Percentiles rank a stretch among this genome's conserved stretches.
phyloP scores from a whole-genome alignment of 192 early-diverging fungal genomes.

The Jimgerdemannia lactiflua region DNA sequence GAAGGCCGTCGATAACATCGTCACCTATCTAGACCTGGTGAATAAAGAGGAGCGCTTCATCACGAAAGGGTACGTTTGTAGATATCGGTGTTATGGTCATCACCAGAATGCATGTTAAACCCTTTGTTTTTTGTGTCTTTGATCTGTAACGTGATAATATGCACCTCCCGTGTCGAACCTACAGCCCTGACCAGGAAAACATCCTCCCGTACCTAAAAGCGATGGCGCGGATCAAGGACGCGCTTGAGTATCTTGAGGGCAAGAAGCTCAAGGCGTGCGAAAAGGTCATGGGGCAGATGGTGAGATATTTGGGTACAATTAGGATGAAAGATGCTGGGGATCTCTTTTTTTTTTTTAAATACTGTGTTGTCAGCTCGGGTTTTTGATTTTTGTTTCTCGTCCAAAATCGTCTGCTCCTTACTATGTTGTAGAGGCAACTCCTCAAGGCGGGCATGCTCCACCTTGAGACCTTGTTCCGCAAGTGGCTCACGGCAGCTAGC shows the following conservation, averaged over 20 bases:
- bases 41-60: constrained; percentile 64
- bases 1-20: constrained; percentile 53
- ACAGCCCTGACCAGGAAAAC: constrained; percentile 52
- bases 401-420: too few species aligned
- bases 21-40: constrained; percentile 66
- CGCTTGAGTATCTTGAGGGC: constrained; percentile 31
- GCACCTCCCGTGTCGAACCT: not conserved
- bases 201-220: constrained; percentile 57
- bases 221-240: constrained; percentile 53
- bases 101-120: too few species aligned
- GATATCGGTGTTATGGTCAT: too few species aligned
- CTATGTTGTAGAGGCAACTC: constrained; percentile 35
- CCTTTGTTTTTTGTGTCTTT: not conserved
- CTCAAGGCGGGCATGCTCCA: constrained; percentile 51
- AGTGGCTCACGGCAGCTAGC: constrained; percentile 42
- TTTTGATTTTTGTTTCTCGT: not conserved
- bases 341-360: not conserved
- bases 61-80: constrained; percentile 50
- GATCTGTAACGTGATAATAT: not conserved
- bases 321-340: not conserved
- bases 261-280: constrained; percentile 35
- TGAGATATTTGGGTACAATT: constrained; percentile 5
- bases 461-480: constrained; percentile 53
- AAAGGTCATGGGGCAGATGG: constrained; percentile 40
- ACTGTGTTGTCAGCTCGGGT: not conserved